Evolutionary conservation across 495 filamentous ascomycete species (phyloP), one percentile per base, ranked within the genome.

Genomic region (Tuber calosporum): DNA sequence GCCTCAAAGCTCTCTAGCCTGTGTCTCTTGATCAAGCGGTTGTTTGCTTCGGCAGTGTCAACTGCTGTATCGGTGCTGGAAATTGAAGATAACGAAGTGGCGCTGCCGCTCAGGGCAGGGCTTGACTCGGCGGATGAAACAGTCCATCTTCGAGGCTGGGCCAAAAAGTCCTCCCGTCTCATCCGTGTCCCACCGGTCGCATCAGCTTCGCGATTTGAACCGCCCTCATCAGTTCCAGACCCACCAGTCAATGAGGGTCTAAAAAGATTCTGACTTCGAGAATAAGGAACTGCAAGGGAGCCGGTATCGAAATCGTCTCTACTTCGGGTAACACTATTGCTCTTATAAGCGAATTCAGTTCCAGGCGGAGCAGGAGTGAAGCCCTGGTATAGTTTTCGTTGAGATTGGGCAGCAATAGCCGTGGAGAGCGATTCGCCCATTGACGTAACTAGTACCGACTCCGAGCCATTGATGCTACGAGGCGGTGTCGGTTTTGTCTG

Each of bases 1-100:
- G 91, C 90, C 72, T 89, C 88, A 68, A 91, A 90, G 73, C 87
- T 89, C 62, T 90, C 87, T 69, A 84, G 81, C 4, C 79, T 79
- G 66, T 86, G 73, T 58, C 80, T 83, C 74, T 83, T 80, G 34
- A 82, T 77, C 40, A 76, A 48, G 22, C 77, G 81, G 45, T 67
- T 67, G 4, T 45, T 76, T 38, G 48, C 45, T 68, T 80, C 78
- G 34, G 73, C 68, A 17, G 73, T 66, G 67, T 81, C 80, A 19
- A 69, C 75, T 2, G 76, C 30, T 15, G 72, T 84, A 67, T 81
- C 74, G 6, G 75, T 70, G 43, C 81, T 79, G 3, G 82, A 80
- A 43, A 82, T 70, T 22, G 83, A 83, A 19, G 84, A 84, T 38
- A 81, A 62, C 22, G 80, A 81, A 9, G 78, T 82, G 69, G 70